A percentile compares a stretch with the other conserved stretches of the same genome.
Evolutionary conservation across 257 asterid species (phyloP).

Genomic region (Penstemon barbatus): DNA sequence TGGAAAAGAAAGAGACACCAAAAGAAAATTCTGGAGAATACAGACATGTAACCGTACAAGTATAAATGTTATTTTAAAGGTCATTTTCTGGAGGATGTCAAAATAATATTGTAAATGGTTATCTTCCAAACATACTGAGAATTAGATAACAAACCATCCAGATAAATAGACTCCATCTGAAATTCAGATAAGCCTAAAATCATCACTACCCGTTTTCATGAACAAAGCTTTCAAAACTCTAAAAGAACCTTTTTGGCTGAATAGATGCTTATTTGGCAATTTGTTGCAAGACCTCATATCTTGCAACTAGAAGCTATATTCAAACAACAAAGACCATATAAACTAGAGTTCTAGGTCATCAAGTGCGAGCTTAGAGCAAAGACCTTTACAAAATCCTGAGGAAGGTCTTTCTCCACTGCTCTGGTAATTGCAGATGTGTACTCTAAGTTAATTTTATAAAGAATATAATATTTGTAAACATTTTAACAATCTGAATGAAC

Average conservation of each 20-base stretch:
- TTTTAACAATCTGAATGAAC: not conserved
- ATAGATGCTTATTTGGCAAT: not conserved
- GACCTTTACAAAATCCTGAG: not conserved
- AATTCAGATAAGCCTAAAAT: not conserved
- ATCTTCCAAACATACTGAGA: not conserved
- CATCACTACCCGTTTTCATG: not conserved
- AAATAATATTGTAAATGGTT: too few species aligned
- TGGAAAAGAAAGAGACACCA: slow-evolving; percentile 5
- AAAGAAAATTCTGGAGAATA: slow-evolving; percentile 15
- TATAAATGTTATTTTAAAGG: not conserved
- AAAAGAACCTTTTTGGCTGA: not conserved
- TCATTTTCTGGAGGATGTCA: too few species aligned
- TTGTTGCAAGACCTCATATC: not conserved
- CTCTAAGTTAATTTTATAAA: too few species aligned
- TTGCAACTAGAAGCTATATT: not conserved
- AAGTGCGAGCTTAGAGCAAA: not conserved
- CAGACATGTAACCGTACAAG: not conserved
- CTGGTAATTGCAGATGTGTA: not conserved
- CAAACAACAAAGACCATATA: not conserved
- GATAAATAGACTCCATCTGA: not conserved
- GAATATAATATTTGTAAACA: slow-evolving; percentile 9
- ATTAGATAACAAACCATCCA: not conserved
- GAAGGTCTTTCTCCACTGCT: not conserved
- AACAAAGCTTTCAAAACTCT: slow-evolving; percentile 2
- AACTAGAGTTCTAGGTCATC: not conserved